These are phyloP conservation scores for Diaporthe sp. DNA, from an alignment of 2,329 filamentous ascomycete species.

Conservation along the genomic window DNA sequence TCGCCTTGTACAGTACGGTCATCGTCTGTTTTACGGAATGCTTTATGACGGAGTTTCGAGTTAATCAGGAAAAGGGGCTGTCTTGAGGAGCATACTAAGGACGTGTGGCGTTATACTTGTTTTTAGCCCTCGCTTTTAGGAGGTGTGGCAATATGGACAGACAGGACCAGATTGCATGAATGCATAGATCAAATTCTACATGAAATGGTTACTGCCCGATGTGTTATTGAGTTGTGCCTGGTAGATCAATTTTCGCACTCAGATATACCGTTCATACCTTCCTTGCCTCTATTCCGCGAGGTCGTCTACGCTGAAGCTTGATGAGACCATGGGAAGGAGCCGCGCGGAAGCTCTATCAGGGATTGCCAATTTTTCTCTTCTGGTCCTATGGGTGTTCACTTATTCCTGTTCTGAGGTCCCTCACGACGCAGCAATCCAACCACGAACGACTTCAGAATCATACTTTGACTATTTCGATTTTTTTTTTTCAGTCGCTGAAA, in stretches of 20 bases:
- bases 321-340: not conserved
- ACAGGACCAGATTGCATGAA: conserved; percentile 16
- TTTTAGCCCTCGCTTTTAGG: conserved; percentile 21
- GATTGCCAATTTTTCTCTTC: too few relatives aligned
- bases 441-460: not conserved
- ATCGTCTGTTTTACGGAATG: not conserved
- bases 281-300: not conserved
- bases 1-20: conserved; percentile 30
- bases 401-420: not conserved
- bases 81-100: conserved; percentile 18
- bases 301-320: not conserved
- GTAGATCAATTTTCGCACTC: not conserved
- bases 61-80: conserved; percentile 6
- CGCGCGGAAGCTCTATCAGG: not conserved
- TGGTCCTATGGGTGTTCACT: too few relatives aligned
- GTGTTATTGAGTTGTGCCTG: not conserved
- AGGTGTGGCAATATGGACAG: conserved; percentile 15
- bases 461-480: not conserved
- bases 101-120: conserved; percentile 31
- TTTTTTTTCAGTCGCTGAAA: not conserved
- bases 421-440: not conserved
- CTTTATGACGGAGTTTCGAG: conserved; percentile 33
- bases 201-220: not conserved
- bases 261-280: not conserved
- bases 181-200: conserved; percentile 19